Conservation (phyloP, 305 asterid species). For the Fraxinus xanthoxyloides region DNA sequence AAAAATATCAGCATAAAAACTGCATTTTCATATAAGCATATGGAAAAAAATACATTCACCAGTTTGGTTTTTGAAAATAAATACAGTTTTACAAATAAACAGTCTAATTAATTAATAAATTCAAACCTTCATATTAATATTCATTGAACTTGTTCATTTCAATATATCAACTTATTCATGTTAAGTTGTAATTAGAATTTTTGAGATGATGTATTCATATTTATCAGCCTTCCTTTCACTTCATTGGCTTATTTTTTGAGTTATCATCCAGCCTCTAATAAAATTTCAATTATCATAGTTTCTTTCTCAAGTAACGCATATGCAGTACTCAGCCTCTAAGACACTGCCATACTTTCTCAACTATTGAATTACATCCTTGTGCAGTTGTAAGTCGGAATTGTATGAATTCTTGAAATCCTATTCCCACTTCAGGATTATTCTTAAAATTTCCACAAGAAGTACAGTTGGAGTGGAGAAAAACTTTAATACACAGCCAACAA, state of each 20-base stretch:
- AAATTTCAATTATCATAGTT: background rate
- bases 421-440: background rate
- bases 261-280: background rate
- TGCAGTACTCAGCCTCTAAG: background rate
- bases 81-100: background rate
- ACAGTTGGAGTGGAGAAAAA: background rate
- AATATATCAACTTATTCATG: background rate
- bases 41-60: background rate
- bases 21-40: background rate
- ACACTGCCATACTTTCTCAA: background rate
- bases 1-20: background rate
- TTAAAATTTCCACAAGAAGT: background rate
- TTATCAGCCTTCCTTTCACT: background rate
- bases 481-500: background rate
- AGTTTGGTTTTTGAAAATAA: background rate
- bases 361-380: background rate
- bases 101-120: background rate
- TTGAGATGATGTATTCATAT: background rate
- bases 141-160: background rate
- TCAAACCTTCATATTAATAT: background rate
- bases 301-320: background rate
- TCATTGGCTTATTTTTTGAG: background rate
- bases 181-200: background rate
- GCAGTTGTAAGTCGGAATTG: background rate
- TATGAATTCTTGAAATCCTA: background rate